Conservation (phyloP, 768 basidiomycete species). For the Suillus cothurnatus region DNA sequence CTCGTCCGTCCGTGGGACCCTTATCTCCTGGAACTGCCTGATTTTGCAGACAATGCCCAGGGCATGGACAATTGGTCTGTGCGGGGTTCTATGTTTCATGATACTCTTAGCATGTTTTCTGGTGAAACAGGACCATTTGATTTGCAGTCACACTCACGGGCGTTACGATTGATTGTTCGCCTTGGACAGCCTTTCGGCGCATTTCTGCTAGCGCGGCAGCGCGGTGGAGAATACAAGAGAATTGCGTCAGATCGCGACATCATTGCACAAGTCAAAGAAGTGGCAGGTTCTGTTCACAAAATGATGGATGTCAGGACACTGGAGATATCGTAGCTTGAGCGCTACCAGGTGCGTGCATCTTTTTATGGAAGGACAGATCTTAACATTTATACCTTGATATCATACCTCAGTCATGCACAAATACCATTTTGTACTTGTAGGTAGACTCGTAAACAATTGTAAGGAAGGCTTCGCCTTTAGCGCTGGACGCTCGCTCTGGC, state of each 20-base stretch:
- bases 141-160: neutral
- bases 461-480: too few relatives aligned
- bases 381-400: neutral
- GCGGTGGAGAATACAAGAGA: neutral
- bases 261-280: neutral
- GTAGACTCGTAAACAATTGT: too few relatives aligned
- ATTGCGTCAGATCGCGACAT: neutral
- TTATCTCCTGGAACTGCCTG: neutral
- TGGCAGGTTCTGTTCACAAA: neutral
- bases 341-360: too few relatives aligned
- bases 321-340: neutral
- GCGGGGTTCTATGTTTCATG: neutral
- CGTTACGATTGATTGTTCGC: constrained; percentile 5
- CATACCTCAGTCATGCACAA: too few relatives aligned
- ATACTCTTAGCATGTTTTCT: neutral
- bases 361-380: neutral
- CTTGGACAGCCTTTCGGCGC: constrained; percentile 5
- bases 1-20: neutral
- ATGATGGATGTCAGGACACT: neutral
- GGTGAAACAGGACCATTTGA: neutral
- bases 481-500: too few relatives aligned
- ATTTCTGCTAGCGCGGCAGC: constrained; percentile 6
- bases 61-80: neutral
- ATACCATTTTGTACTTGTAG: too few relatives aligned
- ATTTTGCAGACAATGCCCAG: neutral